A percentile compares a stretch with the other conserved stretches of the same genome.
Conservation (phyloP, 2,329 filamentous ascomycete genomes). For the Ceratocystis alfenasii region DNA sequence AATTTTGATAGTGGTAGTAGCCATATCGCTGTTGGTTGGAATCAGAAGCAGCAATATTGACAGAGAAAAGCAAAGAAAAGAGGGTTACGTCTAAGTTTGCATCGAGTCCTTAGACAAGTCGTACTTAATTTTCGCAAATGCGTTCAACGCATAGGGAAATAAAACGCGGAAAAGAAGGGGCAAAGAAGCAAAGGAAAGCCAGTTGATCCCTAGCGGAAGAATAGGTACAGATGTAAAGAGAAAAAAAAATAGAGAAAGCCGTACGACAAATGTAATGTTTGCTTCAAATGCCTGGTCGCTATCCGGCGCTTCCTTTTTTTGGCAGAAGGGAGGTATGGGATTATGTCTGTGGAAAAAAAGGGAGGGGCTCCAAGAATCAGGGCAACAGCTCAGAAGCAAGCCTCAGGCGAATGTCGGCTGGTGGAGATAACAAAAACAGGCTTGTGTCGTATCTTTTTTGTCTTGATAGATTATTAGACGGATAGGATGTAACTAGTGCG, state of each 20-base stretch:
- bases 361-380: background rate
- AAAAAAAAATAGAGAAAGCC: too few relatives aligned
- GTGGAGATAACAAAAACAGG: background rate
- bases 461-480: conserved; percentile 6
- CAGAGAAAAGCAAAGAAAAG: conserved; percentile 12
- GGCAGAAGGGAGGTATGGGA: background rate
- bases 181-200: background rate
- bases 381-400: background rate
- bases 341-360: background rate
- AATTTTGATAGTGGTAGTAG: conserved; percentile 80
- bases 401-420: background rate
- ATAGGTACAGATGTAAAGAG: background rate
- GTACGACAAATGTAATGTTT: background rate
- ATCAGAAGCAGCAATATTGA: conserved; percentile 8
- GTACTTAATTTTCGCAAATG: background rate
- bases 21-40: conserved; percentile 39
- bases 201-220: background rate
- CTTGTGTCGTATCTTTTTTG: background rate
- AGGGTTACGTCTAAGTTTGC: conserved; percentile 2
- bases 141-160: conserved; percentile 8
- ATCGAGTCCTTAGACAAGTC: conserved; percentile 10
- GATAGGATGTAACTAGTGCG: conserved; percentile 9
- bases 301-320: background rate
- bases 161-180: background rate
- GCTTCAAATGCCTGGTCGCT: background rate